Conservation (phyloP, 164 flowering plant species). For the Piper longum region DNA sequence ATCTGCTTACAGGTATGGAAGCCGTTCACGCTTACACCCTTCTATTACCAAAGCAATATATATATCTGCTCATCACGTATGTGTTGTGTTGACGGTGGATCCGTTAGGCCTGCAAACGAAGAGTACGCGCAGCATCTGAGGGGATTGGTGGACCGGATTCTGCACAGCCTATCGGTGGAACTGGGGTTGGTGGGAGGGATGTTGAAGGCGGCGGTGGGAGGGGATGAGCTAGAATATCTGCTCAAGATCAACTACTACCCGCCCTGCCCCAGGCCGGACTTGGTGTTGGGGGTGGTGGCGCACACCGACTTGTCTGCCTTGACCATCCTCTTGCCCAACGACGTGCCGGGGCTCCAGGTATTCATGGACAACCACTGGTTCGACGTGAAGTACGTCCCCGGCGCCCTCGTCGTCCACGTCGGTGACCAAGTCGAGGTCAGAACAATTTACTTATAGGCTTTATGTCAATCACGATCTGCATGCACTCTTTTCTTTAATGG, state of each 20-base stretch:
- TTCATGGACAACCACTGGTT: constrained; percentile 24
- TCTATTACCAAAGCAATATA: not conserved
- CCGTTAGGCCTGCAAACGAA: constrained; percentile 39
- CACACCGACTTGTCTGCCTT: constrained; percentile 29
- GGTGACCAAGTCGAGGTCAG: constrained; percentile 32
- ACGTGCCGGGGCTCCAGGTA: constrained; percentile 32
- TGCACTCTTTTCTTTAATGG: too few species aligned
- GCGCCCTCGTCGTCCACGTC: constrained; percentile 24
- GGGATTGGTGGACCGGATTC: constrained; percentile 31
- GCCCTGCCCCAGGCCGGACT: constrained; percentile 36
- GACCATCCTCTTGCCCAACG: constrained; percentile 28
- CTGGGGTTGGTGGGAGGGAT: constrained; percentile 19
- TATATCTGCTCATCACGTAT: not conserved
- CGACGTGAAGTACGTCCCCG: constrained; percentile 21
- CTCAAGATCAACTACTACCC: constrained; percentile 24
- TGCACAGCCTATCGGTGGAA: constrained; percentile 29
- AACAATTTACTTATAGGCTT: too few species aligned
- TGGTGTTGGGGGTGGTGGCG: constrained; percentile 28
- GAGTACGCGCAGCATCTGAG: constrained; percentile 30
- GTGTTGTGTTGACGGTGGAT: not conserved
- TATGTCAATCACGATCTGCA: too few species aligned
- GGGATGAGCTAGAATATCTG: constrained; percentile 22
- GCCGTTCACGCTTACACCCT: not conserved
- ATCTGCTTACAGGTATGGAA: constrained; percentile 36
- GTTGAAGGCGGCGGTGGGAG: constrained; percentile 22